Evolutionary conservation across 78 protist species (phyloP).

Genomic region (Dictyostelium brefeldianum): DNA sequence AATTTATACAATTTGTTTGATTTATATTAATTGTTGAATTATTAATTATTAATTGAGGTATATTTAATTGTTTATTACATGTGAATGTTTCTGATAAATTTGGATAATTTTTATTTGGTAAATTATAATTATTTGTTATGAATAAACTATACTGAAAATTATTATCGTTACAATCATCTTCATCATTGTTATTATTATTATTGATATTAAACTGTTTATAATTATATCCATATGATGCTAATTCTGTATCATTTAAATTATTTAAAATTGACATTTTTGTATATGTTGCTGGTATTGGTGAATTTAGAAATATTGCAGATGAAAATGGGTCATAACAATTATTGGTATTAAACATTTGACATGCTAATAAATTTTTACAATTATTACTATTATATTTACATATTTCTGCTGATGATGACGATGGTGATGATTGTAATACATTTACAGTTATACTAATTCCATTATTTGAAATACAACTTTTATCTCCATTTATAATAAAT

Average conservation of each 20-base stretch:
- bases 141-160: background rate
- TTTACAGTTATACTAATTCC: conserved; percentile 6
- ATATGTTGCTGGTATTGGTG: conserved; percentile 1
- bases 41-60: background rate
- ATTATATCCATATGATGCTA: background rate
- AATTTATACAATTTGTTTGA: conserved; percentile 11
- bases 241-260: background rate
- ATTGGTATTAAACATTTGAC: background rate
- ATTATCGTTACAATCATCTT: background rate
- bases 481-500: background rate
- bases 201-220: background rate
- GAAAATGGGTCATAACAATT: background rate
- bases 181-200: background rate
- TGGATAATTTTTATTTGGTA: background rate
- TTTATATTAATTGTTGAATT: conserved; percentile 3
- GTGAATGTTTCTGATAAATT: background rate
- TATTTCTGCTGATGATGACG: background rate
- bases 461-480: conserved; percentile 4
- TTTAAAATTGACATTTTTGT: background rate
- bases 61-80: conserved; percentile 3
- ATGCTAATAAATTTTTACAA: conserved; percentile 18
- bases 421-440: background rate
- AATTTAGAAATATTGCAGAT: background rate
- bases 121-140: background rate
- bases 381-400: conserved; percentile 16